A percentile compares a stretch with the other conserved stretches of the same genome.
Conservation (phyloP, 176 grass and related monocot species). For the Oryza officinalis region DNA sequence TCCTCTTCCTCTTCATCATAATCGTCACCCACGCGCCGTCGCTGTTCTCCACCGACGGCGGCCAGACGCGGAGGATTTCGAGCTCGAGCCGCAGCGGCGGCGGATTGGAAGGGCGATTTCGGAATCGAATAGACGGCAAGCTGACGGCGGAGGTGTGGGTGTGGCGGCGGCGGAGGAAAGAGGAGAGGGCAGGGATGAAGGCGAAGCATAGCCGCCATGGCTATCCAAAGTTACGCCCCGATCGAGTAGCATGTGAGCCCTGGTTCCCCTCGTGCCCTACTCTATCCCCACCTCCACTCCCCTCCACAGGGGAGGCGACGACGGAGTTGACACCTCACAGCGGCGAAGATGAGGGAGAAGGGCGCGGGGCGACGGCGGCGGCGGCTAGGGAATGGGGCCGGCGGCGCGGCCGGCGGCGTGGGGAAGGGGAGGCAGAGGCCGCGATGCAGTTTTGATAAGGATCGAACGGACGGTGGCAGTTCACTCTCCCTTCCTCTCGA, state of each 20-base stretch:
- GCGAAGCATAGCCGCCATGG: constrained; percentile 16
- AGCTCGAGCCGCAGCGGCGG: neutral
- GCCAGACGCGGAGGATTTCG: neutral
- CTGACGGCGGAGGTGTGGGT: neutral
- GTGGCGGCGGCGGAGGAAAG: neutral
- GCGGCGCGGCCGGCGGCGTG: neutral
- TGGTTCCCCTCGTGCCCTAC: neutral
- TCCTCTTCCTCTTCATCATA: neutral
- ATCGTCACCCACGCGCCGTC: neutral
- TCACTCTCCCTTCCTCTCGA: neutral
- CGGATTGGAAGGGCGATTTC: neutral
- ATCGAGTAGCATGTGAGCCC: neutral
- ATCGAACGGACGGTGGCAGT: constrained; percentile 35
- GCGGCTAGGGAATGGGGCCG: neutral
- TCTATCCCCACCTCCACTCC: too few relatives aligned
- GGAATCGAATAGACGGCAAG: neutral
- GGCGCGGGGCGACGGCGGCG: neutral
- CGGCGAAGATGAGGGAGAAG: neutral
- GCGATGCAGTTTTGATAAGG: constrained; percentile 33
- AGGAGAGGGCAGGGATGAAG: neutral
- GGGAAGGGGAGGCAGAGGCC: neutral
- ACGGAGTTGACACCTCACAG: neutral
- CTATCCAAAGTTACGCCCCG: neutral
- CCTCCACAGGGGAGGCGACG: neutral
- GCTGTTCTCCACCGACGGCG: neutral